These are phyloP conservation scores for Neurospora sp. DNA, from an alignment of 495 filamentous ascomycete genomes.

Conservation along the genomic window DNA sequence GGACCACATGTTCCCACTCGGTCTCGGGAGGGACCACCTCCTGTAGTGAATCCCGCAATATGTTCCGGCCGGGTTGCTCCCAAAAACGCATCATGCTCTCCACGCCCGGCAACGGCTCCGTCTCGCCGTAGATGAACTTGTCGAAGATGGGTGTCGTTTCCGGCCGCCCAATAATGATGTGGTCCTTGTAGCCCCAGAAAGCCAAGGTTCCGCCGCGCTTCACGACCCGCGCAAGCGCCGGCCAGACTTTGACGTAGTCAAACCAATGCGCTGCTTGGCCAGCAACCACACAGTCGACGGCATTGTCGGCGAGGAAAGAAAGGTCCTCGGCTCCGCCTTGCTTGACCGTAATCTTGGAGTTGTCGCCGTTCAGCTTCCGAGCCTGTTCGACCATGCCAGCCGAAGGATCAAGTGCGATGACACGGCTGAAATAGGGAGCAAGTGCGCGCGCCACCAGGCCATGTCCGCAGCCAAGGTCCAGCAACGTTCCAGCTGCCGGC, in stretches of 20 bases:
- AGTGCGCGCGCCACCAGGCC: slow-evolving; percentile 48
- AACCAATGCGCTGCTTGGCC: slow-evolving; percentile 62
- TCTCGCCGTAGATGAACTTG: slow-evolving; percentile 35
- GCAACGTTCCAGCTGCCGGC: slow-evolving; percentile 23
- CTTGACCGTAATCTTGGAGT: slow-evolving; percentile 35
- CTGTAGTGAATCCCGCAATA: slow-evolving; percentile 38
- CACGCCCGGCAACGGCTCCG: slow-evolving; percentile 30
- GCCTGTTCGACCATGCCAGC: slow-evolving; percentile 49
- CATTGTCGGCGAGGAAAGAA: slow-evolving; percentile 33
- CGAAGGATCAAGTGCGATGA: slow-evolving; percentile 50
- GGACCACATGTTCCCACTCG: slow-evolving; percentile 41
- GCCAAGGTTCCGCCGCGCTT: slow-evolving; percentile 46
- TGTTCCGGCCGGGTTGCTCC: slow-evolving; percentile 48
- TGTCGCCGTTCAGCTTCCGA: slow-evolving; percentile 25
- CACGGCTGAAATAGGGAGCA: slow-evolving; percentile 34
- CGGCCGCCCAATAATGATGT: slow-evolving; percentile 39
- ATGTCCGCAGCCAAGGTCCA: slow-evolving; percentile 55
- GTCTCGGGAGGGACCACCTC: slow-evolving; percentile 37
- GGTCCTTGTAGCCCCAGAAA: slow-evolving; percentile 56
- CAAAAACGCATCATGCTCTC: slow-evolving; percentile 48
- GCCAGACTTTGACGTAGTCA: slow-evolving; percentile 41
- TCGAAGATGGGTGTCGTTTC: slow-evolving; percentile 38
- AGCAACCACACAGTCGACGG: slow-evolving; percentile 46
- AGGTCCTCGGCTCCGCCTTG: slow-evolving; percentile 42
- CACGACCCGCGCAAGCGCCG: slow-evolving; percentile 43